Evolutionary conservation across 352 stramenopile genomes (phyloP), one percentile per base, ranked within the genome.

Genomic region (Globisporangium lucens): DNA sequence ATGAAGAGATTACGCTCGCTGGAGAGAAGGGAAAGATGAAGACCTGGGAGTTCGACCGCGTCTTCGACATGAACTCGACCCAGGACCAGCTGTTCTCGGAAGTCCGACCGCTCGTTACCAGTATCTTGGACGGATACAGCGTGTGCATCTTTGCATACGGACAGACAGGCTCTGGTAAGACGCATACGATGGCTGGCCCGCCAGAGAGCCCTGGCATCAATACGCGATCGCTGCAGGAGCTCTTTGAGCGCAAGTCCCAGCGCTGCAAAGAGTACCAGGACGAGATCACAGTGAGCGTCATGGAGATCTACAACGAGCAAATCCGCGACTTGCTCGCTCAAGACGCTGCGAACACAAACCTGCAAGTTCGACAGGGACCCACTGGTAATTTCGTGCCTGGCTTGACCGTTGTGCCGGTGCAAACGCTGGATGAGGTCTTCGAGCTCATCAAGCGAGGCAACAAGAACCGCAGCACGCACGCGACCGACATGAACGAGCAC

Each of bases 271-370:
- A 96, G 57, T 90, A 84, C 57, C 77, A 91, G 46, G 93, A 97
- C 67, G 80, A 91, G 36, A 79, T 98, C 65, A 89, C 83, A 0
- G 88, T 98, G 30, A 97, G 86, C 65, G 89, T 99, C 64, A 89
- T 99, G 66, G 96, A 99, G 78, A 98, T 99, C 35, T 98, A 98
- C 78, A 98, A 99, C 70, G 96, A 99, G 70, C 91, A 97, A 66
- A 91, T 99, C 49, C 85, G 90, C 47, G 96, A 99, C 82, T 78
- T 98, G 41, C 68, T 99, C 7, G 85, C 91, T 1, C 93, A 87
- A 49, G 86, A 95, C 55, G 85, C 85, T 38, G 78, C 80, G 2
- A 93, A 70, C 56, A 93, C 85, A 6, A 96, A 94, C 62, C 71
- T 96, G 3, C 87, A 93, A 66, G 86, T 95, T 30, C 87, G 85